These are phyloP conservation scores for Rhododendron henanense DNA, from an alignment of 148 eudicot genomes.

Conservation along the genomic window DNA sequence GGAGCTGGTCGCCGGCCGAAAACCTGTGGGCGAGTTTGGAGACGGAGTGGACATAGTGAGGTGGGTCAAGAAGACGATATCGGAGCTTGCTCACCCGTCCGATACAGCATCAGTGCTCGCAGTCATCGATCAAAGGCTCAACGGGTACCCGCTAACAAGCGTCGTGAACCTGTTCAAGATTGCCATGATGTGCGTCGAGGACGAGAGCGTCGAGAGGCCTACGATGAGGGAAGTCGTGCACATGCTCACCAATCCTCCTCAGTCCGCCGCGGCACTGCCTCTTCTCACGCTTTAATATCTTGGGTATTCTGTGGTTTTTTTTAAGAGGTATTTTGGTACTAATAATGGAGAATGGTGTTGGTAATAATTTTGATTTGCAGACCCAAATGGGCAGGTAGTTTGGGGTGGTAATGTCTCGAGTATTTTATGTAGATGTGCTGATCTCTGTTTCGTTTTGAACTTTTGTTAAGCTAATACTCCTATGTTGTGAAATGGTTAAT, in stretches of 20 bases:
- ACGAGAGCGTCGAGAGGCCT: slow-evolving; percentile 69
- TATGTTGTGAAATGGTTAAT: neutral
- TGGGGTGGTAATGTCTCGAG: neutral
- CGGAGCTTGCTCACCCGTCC: slow-evolving; percentile 60
- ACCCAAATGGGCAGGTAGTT: neutral
- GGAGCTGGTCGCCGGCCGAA: slow-evolving; percentile 73
- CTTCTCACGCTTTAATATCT: neutral
- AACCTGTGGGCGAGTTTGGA: slow-evolving; percentile 92
- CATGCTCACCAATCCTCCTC: slow-evolving; percentile 76
- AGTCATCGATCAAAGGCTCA: slow-evolving; percentile 72
- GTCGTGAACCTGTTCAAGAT: slow-evolving; percentile 80
- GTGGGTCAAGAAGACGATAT: slow-evolving; percentile 65
- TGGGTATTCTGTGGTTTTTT: neutral
- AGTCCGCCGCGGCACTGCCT: slow-evolving; percentile 13
- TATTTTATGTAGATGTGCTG: neutral
- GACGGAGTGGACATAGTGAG: slow-evolving; percentile 95
- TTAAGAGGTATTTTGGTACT: neutral
- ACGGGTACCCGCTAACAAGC: slow-evolving; percentile 45
- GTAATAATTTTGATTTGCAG: slow-evolving; percentile 5
- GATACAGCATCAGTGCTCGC: slow-evolving; percentile 76
- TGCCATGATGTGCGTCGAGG: slow-evolving; percentile 84
- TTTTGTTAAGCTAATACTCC: neutral
- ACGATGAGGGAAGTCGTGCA: slow-evolving; percentile 94
- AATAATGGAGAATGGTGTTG: neutral
- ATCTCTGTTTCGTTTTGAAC: neutral